Base-by-base conservation (phyloP, 768 basidiomycete species). In the Trametes gibbosa region DNA sequence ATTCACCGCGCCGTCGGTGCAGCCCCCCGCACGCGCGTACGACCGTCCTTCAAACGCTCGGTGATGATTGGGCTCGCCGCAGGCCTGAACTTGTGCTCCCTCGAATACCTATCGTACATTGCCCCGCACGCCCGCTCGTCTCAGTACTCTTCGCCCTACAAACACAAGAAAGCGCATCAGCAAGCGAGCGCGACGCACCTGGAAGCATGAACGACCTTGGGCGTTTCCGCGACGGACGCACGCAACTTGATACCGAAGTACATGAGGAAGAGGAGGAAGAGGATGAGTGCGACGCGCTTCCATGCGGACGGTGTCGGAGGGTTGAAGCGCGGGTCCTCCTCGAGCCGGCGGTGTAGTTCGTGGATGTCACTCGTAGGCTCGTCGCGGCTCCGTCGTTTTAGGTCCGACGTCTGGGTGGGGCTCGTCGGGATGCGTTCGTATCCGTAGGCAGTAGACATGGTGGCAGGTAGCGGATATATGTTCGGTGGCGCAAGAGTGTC, bases 1-100 rank as follows among this genome's bases (percentile, higher is more conserved):
- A 19, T 24, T 35, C 45, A 45, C 32, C 53, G 43, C 21, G 32
- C 32, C 34, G 60, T 43, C 3, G 85, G 81, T 12, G 72, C 72
- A 1, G 88, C 91, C 0, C 92, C 92, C n/a, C 90, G 75, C 39
- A 95, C 65, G 9, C 84, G 78, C 8, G 83, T 72, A 4, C 83
- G 78, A 0, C 91, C 91, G 62, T 90, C 90, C 62, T 83, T 82
- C 61, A 94, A 73, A 19, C 75, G 79, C 68, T 93, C 89, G 0
- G 89, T 92, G 63, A 94, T 80, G 42, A 94, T 76, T 12, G 92
- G 91, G 59, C 89, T 92, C 6, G 92, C 90, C 12, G 92, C 92
- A 0, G 92, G 92, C 23, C 92, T 78, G 69, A 81, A 93, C 71
- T 86, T 91, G 76, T 81, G 82, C 66, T 92, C 86, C 61, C 88